Evolutionary conservation across 192 early-diverging fungal genomes (phyloP).

Genomic region (Linnemannia schmuckeri): DNA sequence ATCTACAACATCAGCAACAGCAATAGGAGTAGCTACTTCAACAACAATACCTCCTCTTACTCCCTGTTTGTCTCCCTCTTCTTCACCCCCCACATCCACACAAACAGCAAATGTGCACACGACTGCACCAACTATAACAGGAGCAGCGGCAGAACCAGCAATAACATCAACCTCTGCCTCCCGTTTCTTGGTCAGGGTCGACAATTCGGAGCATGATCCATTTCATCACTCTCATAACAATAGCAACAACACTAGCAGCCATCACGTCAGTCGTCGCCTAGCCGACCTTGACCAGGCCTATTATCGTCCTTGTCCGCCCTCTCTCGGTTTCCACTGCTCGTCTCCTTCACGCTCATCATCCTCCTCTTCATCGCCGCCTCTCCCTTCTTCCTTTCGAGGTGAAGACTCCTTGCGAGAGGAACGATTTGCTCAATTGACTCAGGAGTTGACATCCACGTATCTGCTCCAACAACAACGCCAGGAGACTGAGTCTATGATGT

Average conservation of each 20-base stretch:
- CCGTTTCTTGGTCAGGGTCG: background rate
- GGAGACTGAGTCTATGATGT: background rate
- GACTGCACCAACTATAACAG: background rate
- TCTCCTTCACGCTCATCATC: background rate
- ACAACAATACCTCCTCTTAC: background rate
- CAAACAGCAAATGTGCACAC: background rate
- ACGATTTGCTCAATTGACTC: slow-evolving; percentile 22
- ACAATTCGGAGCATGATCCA: slow-evolving; percentile 2
- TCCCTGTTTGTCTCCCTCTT: background rate
- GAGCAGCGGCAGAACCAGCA: background rate
- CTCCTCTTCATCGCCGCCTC: background rate
- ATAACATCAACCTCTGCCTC: background rate
- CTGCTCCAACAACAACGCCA: slow-evolving; percentile 14
- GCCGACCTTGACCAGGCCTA: slow-evolving; percentile 8
- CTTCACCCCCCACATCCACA: background rate
- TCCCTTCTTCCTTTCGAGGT: background rate
- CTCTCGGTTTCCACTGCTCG: slow-evolving; percentile 21
- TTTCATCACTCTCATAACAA: background rate
- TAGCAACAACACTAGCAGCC: background rate
- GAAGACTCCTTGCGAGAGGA: slow-evolving; percentile 12
- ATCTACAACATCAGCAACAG: background rate
- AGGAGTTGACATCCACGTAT: slow-evolving; percentile 4
- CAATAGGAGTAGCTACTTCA: background rate
- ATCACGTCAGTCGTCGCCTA: background rate
- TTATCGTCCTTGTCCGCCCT: slow-evolving; percentile 14